Evolutionary conservation across 1,284 basidiomycete genomes (phyloP), one percentile per base, ranked within the genome.

Genomic region (Trametes pubescens): DNA sequence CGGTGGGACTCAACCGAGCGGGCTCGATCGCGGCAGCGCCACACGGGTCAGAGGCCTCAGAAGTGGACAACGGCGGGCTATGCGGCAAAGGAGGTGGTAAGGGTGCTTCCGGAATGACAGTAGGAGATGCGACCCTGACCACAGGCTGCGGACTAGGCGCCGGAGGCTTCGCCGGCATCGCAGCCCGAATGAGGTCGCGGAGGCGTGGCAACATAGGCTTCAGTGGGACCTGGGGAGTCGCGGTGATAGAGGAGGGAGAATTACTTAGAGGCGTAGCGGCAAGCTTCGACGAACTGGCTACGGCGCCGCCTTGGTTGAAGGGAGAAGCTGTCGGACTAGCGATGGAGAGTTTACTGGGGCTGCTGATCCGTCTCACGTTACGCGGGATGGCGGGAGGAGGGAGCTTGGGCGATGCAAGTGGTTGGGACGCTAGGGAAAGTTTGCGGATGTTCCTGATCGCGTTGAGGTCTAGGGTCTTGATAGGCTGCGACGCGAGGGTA

Each of bases 381-480:
- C 59, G 51, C 1, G 62, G 60, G 1, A 64, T 22, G 4, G 60
- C 57, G 8, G 47, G 57, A 3, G 21, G 10, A 24, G 38, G 8
- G 38, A 11, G 35, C 43, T 59, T 64, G 9, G 38, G 22, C 5
- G 52, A 48, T 13, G 52, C 38, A 18, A 49, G 52, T 40, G 55
- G 59, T 0, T 29, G 37, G 21, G 14, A 22, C 29, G 32, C n/a
- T 29, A 40, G 52, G 1, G 32, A 18, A 11, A 26, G 32, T 34
- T 59, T 65, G 51, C 64, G 61, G n/a, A 51, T 49, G 37, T 26
- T 61, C 24, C 57, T 48, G 37, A 68, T 40, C 26, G 47, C 49
- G 40, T 35, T 64, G 29, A 65, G 59, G 51, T 68, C 64, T 4
- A 65, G 24, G 1, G 43, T 65, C 55, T 46, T 62, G 21, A 64